Conservation (phyloP, 2,329 filamentous ascomycete species). For the Curvularia lunata region DNA sequence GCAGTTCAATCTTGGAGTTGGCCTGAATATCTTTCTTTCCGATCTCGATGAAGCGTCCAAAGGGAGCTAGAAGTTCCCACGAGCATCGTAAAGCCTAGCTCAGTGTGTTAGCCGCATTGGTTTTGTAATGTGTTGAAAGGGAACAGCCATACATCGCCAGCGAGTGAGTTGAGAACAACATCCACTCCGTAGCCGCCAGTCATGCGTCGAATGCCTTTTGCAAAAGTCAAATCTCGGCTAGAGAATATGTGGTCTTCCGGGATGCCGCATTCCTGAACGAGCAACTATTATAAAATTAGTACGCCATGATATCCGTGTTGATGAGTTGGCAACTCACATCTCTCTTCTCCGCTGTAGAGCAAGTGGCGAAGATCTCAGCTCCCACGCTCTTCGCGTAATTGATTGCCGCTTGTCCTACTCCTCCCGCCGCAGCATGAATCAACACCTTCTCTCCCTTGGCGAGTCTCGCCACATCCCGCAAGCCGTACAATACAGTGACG, state of each 20-base stretch:
- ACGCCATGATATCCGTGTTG: neutral
- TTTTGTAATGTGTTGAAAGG: neutral
- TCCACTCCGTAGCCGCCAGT: slow-evolving; percentile 1
- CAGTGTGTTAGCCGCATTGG: neutral
- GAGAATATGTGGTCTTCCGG: slow-evolving; percentile 36
- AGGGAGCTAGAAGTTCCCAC: slow-evolving; percentile 53
- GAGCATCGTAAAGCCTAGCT: slow-evolving; percentile 37
- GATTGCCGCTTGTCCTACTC: slow-evolving; percentile 28
- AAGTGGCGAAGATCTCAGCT: slow-evolving; percentile 37
- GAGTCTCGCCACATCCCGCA: slow-evolving; percentile 8
- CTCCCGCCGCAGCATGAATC: slow-evolving; percentile 35
- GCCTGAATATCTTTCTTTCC: slow-evolving; percentile 20
- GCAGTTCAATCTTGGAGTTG: slow-evolving; percentile 17
- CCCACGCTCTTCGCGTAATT: slow-evolving; percentile 19
- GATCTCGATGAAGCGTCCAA: slow-evolving; percentile 21
- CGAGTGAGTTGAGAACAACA: slow-evolving; percentile 8
- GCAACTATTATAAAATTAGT: neutral
- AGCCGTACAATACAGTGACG: slow-evolving; percentile 13
- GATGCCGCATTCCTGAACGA: slow-evolving; percentile 19
- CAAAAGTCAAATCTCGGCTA: neutral
- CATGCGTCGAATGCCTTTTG: neutral
- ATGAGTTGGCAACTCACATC: slow-evolving; percentile 33
- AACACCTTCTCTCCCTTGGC: slow-evolving; percentile 28
- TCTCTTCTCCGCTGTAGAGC: slow-evolving; percentile 32
- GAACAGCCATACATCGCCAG: slow-evolving; percentile 1